Conservation (phyloP, 179 eudicot genomes). For the Beta corolliflora region DNA sequence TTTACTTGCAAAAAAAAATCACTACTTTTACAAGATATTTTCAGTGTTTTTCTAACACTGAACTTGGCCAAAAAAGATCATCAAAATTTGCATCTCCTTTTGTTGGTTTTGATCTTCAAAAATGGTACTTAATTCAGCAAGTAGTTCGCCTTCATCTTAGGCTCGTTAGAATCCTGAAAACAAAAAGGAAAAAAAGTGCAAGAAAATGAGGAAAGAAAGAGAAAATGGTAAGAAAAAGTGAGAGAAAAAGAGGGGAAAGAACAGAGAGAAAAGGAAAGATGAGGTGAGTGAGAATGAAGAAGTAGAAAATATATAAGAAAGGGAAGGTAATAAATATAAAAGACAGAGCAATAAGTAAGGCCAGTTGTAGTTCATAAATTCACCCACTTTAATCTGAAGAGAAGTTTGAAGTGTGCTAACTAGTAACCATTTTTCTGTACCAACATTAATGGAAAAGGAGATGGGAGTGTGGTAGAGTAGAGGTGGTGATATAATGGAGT, state of each 20-base stretch:
- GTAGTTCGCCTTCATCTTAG: slow-evolving; percentile 12
- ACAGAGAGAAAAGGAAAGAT: slow-evolving; percentile 12
- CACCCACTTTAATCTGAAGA: slow-evolving; percentile 26
- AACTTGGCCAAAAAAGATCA: not conserved
- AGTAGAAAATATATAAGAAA: slow-evolving; percentile 12
- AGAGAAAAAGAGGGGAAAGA: not conserved
- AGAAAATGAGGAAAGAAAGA: not conserved
- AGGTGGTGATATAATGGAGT: slow-evolving; percentile 8
- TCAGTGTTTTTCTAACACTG: not conserved
- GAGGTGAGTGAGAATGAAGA: slow-evolving; percentile 18
- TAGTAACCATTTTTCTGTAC: slow-evolving; percentile 29
- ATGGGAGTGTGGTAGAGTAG: not conserved
- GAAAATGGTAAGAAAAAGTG: not conserved
- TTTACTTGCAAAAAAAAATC: slow-evolving; percentile 22
- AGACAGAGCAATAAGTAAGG: slow-evolving; percentile 33
- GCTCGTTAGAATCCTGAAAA: slow-evolving; percentile 23
- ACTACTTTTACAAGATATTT: slow-evolving; percentile 11
- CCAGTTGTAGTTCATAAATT: slow-evolving; percentile 42
- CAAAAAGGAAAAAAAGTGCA: not conserved
- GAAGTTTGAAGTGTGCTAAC: slow-evolving; percentile 16
- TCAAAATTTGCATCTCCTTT: not conserved
- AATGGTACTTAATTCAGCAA: not conserved
- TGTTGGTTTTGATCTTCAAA: not conserved
- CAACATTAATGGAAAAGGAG: slow-evolving; percentile 28
- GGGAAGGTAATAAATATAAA: not conserved